Conservation (phyloP, 495 filamentous ascomycete species). For the Trichodelitschia bisporula region DNA sequence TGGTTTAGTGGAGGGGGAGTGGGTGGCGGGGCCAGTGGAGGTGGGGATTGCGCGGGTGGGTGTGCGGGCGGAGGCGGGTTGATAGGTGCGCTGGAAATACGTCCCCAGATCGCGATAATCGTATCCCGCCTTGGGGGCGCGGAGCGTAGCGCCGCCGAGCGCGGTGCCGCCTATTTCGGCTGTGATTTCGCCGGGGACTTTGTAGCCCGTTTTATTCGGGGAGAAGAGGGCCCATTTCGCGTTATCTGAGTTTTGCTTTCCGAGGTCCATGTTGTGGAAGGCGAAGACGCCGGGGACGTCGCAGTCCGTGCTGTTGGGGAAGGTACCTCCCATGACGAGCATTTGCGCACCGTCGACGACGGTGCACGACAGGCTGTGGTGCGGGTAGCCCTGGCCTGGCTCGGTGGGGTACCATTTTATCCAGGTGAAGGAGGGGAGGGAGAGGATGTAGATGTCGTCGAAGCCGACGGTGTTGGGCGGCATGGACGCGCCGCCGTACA, state of each 20-base stretch:
- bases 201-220: slow-evolving; percentile 17
- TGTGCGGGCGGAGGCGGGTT: slow-evolving; percentile 5
- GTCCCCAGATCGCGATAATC: too few relatives aligned
- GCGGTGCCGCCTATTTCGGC: slow-evolving; percentile 20
- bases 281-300: slow-evolving; percentile 16
- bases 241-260: slow-evolving; percentile 14
- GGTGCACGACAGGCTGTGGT: slow-evolving; percentile 26
- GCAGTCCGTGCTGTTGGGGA: slow-evolving; percentile 12
- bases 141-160: too few relatives aligned
- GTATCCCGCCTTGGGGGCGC: too few relatives aligned
- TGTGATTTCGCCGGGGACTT: slow-evolving; percentile 19
- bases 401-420: slow-evolving; percentile 20
- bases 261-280: slow-evolving; percentile 22
- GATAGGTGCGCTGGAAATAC: too few relatives aligned
- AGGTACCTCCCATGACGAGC: slow-evolving; percentile 22
- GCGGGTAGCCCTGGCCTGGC: slow-evolving; percentile 14
- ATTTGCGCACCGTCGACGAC: slow-evolving; percentile 22
- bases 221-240: slow-evolving; percentile 19
- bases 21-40: slow-evolving; percentile 4
- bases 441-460: slow-evolving; percentile 32
- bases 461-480: slow-evolving; percentile 18
- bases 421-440: slow-evolving; percentile 29
- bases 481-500: slow-evolving; percentile 25
- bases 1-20: slow-evolving; percentile 3
- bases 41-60: slow-evolving; percentile 7